Conservation (phyloP, 2,329 filamentous ascomycete species). For the Penicillium sp. region DNA sequence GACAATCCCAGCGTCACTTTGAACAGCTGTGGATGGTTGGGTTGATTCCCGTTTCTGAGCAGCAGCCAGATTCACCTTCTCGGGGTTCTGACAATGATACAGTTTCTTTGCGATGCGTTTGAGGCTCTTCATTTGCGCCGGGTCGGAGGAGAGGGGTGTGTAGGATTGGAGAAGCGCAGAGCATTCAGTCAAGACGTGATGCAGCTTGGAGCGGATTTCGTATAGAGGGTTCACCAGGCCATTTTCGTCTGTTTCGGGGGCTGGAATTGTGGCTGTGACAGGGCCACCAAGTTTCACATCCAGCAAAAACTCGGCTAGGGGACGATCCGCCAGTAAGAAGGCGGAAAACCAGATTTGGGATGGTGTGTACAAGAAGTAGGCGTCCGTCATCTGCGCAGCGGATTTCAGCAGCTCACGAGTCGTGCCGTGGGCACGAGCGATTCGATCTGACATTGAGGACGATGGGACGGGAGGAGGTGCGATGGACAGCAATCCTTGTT, state of each 20-base stretch:
- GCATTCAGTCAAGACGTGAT: constrained; percentile 38
- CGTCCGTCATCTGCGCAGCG: constrained; percentile 82
- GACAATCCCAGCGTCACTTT: constrained; percentile 20
- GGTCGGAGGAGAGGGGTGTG: constrained; percentile 35
- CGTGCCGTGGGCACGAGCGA: constrained; percentile 64
- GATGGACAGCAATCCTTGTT: constrained; percentile 29
- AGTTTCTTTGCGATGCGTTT: constrained; percentile 49
- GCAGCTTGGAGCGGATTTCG: constrained; percentile 37
- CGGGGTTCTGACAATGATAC: constrained; percentile 48
- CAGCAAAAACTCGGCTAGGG: constrained; percentile 44
- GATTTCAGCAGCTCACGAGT: constrained; percentile 73
- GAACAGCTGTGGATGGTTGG: constrained; percentile 18
- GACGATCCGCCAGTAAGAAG: constrained; percentile 67
- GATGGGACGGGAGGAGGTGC: constrained; percentile 24
- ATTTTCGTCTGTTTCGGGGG: background rate
- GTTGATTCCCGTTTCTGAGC: constrained; percentile 41
- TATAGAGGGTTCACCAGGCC: constrained; percentile 22
- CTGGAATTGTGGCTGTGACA: constrained; percentile 12
- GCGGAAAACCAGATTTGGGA: constrained; percentile 90
- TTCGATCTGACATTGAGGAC: constrained; percentile 42
- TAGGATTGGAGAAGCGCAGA: constrained; percentile 39
- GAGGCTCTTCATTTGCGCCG: constrained; percentile 41
- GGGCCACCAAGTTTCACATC: constrained; percentile 40
- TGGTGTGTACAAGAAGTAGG: constrained; percentile 94
- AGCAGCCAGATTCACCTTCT: constrained; percentile 43